A percentile compares a stretch with the other conserved stretches of the same genome.
phyloP scores from a whole-genome alignment of 495 filamentous ascomycete genomes.

The Aspergillus sparsus region DNA sequence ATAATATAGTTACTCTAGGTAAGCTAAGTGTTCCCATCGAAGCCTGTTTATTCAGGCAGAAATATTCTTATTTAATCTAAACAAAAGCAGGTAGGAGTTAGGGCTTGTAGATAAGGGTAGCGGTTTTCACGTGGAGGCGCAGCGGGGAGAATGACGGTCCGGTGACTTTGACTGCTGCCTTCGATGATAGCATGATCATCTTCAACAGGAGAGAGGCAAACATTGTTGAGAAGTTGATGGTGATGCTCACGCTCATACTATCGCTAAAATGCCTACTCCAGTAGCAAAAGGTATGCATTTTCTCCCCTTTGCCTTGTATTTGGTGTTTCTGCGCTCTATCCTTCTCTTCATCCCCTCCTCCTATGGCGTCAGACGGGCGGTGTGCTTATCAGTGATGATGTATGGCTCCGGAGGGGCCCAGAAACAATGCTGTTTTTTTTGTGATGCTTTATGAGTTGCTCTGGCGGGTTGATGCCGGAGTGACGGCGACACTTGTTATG shows the following conservation, averaged over 20 bases:
- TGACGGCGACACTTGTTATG: conserved; percentile 4
- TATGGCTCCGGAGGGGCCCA: not conserved
- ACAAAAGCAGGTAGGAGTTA: conserved; percentile 36
- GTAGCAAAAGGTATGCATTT: conserved; percentile 53
- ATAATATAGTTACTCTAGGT: too few relatives aligned
- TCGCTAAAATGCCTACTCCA: conserved; percentile 49
- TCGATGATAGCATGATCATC: conserved; percentile 3
- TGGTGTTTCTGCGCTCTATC: conserved; percentile 10
- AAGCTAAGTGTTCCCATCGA: too few relatives aligned
- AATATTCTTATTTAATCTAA: too few relatives aligned
- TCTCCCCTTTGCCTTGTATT: not conserved
- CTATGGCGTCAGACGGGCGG: conserved; percentile 24
- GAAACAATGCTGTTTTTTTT: not conserved
- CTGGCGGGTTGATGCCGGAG: too few relatives aligned
- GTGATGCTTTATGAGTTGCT: conserved; percentile 1
- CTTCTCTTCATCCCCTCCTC: conserved; percentile 2
- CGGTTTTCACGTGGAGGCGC: conserved; percentile 33
- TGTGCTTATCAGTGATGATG: conserved; percentile 43
- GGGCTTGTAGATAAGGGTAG: conserved; percentile 44
- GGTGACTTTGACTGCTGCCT: conserved; percentile 14
- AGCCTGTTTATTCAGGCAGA: too few relatives aligned
- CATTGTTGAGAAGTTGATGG: not conserved
- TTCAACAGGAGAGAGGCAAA: not conserved
- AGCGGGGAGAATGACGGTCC: conserved; percentile 15
- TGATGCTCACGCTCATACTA: conserved; percentile 2